Evolutionary conservation across 345 rosid genomes (phyloP), one percentile per base, ranked within the genome.

Genomic region (Populus simonii): DNA sequence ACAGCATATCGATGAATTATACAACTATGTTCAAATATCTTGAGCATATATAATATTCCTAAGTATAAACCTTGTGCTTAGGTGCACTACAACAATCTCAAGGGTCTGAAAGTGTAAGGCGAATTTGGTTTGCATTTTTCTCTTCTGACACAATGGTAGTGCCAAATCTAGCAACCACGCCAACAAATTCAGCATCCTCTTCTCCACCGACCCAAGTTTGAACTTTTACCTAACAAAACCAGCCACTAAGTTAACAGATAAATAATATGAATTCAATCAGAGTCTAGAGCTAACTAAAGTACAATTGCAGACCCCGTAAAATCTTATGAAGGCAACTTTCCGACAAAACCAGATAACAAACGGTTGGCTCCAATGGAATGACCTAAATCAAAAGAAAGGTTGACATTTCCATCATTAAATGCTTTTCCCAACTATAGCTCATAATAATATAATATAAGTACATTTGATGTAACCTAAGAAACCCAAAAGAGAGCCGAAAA

Each of bases 121-220:
- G 94, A 62, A 84, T 85, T 72, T 82, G 95, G 79, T 94, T 84
- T 15, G 99, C 98, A 73, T 92, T 91, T 86, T 94, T 96, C 92
- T 94, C 99, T 90, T 93, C 92, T 2, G 98, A 89, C 47, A 89
- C 97, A 72, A 96, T 94, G 25, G 88, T 74, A 51, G 82, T 84
- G 72, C 99, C 99, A 57, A 96, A 96, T 85, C 99, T 88, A 71
- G 99, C 98, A 49, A 98, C 98, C 6, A 96, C 97, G 1, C 99
- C 99, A 18, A 96, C 99, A 83, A 89, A 96, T 86, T 96, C 99
- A 27, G 79, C 91, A 74, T 83, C 80, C 85, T 96, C 98, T 63
- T 79, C 22, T 76, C 90, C 97, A 85, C 90, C 72, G 69, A 94
- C 82, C 98, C 97, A 96, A 12, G 99, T 96, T 80, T 94, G 99